A percentile compares a stretch with the other conserved stretches of the same genome.
Conservation (phyloP, 2,329 filamentous ascomycete genomes). For the Pyrenophora graminea region DNA sequence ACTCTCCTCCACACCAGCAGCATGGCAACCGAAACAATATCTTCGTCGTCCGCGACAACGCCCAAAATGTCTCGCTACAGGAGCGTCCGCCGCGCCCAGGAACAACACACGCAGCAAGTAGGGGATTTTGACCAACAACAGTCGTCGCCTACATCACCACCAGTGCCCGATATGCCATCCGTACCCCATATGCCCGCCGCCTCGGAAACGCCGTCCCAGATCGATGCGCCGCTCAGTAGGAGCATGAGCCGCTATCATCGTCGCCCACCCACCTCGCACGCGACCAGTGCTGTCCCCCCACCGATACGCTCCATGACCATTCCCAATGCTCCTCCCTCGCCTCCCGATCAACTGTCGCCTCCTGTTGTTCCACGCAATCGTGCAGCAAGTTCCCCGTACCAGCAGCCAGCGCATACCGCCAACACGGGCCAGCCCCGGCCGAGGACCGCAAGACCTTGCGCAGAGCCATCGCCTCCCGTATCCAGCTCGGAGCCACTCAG, state of each 20-base stretch:
- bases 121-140: conserved; percentile 19
- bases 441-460: conserved; percentile 28
- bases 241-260: conserved; percentile 51
- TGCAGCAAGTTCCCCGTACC: conserved; percentile 35
- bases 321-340: conserved; percentile 16
- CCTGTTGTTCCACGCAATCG: conserved; percentile 29
- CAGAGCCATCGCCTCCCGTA: conserved; percentile 24
- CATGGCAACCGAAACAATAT: conserved; percentile 41
- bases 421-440: conserved; percentile 34
- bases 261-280: conserved; percentile 35
- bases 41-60: conserved; percentile 26
- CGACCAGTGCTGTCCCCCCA: conserved; percentile 29
- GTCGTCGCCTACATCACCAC: conserved; percentile 11
- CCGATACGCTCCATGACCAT: conserved; percentile 31
- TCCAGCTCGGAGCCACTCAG: conserved; percentile 24
- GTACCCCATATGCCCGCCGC: conserved; percentile 33
- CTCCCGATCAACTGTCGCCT: conserved; percentile 14
- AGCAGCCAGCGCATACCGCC: conserved; percentile 20
- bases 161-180: conserved; percentile 14
- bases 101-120: conserved; percentile 30
- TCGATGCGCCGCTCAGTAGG: conserved; percentile 34
- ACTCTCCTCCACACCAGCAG: conserved; percentile 26
- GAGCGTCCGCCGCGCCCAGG: conserved; percentile 56
- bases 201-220: conserved; percentile 26
- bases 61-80: conserved; percentile 63